phyloP scores from a whole-genome alignment of 192 early-diverging fungal genomes.

The Mortierella alpina region DNA sequence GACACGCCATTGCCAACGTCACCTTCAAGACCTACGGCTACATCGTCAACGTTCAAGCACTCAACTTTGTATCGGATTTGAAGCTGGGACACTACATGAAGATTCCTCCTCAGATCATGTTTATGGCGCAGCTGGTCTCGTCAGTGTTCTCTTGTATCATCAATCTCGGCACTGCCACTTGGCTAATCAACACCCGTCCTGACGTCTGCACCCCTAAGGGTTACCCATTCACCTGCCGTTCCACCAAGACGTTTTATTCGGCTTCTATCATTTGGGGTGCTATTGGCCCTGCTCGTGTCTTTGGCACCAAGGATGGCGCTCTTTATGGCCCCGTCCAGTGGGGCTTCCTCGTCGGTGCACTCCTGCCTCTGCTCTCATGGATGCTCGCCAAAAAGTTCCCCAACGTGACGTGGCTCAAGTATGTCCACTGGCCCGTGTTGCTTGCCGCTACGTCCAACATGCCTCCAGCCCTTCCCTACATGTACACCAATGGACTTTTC shows the following conservation, averaged over 20 bases:
- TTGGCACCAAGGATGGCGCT: conserved; percentile 46
- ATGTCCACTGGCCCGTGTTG: conserved; percentile 66
- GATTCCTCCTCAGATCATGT: conserved; percentile 71
- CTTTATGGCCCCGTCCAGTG: conserved; percentile 44
- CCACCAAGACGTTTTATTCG: conserved; percentile 65
- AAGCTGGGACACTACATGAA: conserved; percentile 83
- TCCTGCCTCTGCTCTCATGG: conserved; percentile 65
- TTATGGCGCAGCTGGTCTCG: conserved; percentile 62
- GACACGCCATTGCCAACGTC: conserved; percentile 81
- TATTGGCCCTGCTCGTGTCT: conserved; percentile 73
- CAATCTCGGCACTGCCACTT: conserved; percentile 54
- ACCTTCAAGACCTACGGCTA: conserved; percentile 86
- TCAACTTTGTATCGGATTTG: conserved; percentile 73
- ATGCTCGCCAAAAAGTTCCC: conserved; percentile 61
- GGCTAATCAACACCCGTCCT: conserved; percentile 52
- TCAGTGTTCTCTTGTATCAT: conserved; percentile 65
- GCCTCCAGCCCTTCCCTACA: conserved; percentile 59
- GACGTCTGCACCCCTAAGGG: conserved; percentile 52
- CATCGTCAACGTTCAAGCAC: conserved; percentile 77
- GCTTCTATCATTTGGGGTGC: conserved; percentile 80
- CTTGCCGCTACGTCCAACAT: conserved; percentile 59
- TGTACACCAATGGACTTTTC: conserved; percentile 56
- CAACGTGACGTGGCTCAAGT: conserved; percentile 40
- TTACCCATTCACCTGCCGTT: conserved; percentile 58
- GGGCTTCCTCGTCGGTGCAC: conserved; percentile 58